Conservation (phyloP, 176 grass and related monocot genomes). For the Secale cereale region DNA sequence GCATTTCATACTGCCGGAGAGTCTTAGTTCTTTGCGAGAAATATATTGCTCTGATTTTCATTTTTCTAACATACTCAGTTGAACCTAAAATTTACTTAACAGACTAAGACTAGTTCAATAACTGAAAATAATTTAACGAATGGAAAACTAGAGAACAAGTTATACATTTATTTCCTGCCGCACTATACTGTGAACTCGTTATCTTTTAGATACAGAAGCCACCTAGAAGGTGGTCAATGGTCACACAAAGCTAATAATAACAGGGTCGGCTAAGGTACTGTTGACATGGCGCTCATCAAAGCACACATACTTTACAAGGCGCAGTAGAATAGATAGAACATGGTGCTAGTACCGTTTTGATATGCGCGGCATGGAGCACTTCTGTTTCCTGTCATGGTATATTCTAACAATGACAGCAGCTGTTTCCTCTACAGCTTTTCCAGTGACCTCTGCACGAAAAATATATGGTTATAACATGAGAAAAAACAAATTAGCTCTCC, state of each 20-base stretch:
- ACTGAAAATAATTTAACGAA: constrained; percentile 4
- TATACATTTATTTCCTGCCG: constrained; percentile 23
- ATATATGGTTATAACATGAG: constrained; percentile 4
- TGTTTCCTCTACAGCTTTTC: constrained; percentile 98
- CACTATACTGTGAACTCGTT: neutral
- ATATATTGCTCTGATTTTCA: neutral
- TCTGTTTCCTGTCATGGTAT: constrained; percentile 81
- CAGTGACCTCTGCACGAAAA: constrained; percentile 72
- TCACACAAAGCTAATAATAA: constrained; percentile 4
- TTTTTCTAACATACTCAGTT: neutral
- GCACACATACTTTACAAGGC: constrained; percentile 30
- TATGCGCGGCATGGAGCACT: constrained; percentile 84
- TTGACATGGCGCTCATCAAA: constrained; percentile 17
- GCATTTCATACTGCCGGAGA: neutral
- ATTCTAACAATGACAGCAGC: constrained; percentile 83
- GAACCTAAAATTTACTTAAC: neutral
- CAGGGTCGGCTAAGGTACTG: neutral
- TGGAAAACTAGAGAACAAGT: neutral
- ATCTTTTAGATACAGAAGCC: constrained; percentile 39
- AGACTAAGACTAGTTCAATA: neutral
- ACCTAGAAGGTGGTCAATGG: constrained; percentile 26
- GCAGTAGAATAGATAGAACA: constrained; percentile 30
- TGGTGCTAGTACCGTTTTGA: constrained; percentile 84
- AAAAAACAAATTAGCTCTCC: constrained; percentile 2
- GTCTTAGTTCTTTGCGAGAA: constrained; percentile 4